These are phyloP conservation scores for Elsinoe fawcettii DNA, from an alignment of 2,329 filamentous ascomycete species.

Conservation along the genomic window DNA sequence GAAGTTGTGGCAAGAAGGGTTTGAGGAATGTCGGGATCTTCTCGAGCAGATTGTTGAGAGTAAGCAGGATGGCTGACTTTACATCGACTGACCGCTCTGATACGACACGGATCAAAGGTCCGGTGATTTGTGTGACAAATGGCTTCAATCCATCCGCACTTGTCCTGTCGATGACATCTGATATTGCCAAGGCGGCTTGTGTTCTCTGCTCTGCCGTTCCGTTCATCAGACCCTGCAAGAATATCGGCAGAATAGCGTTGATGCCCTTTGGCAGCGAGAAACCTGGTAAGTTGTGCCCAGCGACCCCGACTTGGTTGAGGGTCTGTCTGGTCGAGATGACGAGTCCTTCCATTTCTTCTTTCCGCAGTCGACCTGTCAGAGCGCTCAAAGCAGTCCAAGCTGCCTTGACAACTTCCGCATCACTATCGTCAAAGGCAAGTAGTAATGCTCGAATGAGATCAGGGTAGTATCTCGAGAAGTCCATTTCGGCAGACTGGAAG, in stretches of 20 bases:
- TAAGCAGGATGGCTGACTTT: slow-evolving; percentile 87
- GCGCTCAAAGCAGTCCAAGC: slow-evolving; percentile 81
- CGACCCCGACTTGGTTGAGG: slow-evolving; percentile 78
- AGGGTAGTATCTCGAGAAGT: slow-evolving; percentile 93
- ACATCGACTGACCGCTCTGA: slow-evolving; percentile 94
- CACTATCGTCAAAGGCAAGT: slow-evolving; percentile 83
- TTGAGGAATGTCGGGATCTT: slow-evolving; percentile 95
- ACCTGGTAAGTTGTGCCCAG: slow-evolving; percentile 75
- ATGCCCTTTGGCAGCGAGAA: slow-evolving; percentile 93
- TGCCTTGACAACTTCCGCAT: slow-evolving; percentile 75
- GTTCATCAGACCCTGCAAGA: slow-evolving; percentile 96
- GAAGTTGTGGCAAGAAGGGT: slow-evolving; percentile 91
- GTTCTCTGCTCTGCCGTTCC: slow-evolving; percentile 87
- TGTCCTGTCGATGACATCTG: slow-evolving; percentile 89
- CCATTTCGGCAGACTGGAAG: slow-evolving; percentile 70
- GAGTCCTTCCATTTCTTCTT: slow-evolving; percentile 96
- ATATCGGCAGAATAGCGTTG: slow-evolving; percentile 90
- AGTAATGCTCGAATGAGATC: slow-evolving; percentile 87
- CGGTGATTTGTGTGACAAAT: slow-evolving; percentile 95
- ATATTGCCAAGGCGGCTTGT: slow-evolving; percentile 85
- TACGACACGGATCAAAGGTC: slow-evolving; percentile 93
- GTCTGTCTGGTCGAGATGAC: slow-evolving; percentile 80
- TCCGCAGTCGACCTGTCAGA: slow-evolving; percentile 81
- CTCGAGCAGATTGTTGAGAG: slow-evolving; percentile 87
- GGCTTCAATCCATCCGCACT: slow-evolving; percentile 81